Base-by-base conservation (phyloP, 1,284 basidiomycete species). In the Anthracocystis setariae region DNA sequence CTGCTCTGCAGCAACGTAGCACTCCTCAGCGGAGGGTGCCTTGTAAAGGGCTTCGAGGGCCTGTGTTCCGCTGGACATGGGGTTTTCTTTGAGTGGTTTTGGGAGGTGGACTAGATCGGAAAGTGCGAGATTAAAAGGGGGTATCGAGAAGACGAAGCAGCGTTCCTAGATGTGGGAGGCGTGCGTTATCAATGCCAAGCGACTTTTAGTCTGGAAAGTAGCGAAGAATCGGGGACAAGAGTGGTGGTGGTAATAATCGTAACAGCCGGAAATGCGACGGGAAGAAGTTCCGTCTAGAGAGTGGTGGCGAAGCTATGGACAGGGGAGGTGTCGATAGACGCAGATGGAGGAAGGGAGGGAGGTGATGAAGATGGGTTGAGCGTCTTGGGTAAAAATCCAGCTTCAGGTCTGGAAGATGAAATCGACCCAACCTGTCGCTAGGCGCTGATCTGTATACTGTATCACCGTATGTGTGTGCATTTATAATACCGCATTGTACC, bases 1-100 rank as follows among this genome's bases (percentile, higher is more conserved):
- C 29, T 77, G 52, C 33, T 84, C 77, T n/a, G 84, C 84, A 35
- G 83, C 82, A 25, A 56, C 39, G 48, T 78, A 60, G 64, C 74
- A 77, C 38, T 77, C 77, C 45, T 73, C 67, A 29, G 74, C 66
- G 8, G 73, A 76, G 32, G 77, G 73, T 7, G 78, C 78, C 55
- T 73, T 76, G 68, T 70, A 73, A 25, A 80, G 59, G 46, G 66
- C 66, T 37, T 74, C 58, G 12, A 79, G 62, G 43, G 57, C 57
- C 53, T 71, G 52, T 40, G 64, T 32, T 50, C 63, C 62, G 45
- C 59, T 21, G 18, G 72, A 61, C 65, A 68, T 68, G 49, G 20
- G 56, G 48, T 13, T 27, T 50, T 46, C 46, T 46, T 9, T 32
- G 2, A 17, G 29, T 33, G 50, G 42, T 55, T 55, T 55, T 66